phyloP scores from a whole-genome alignment of 148 eudicot species.

The Amaranthus hypochondriacus region DNA sequence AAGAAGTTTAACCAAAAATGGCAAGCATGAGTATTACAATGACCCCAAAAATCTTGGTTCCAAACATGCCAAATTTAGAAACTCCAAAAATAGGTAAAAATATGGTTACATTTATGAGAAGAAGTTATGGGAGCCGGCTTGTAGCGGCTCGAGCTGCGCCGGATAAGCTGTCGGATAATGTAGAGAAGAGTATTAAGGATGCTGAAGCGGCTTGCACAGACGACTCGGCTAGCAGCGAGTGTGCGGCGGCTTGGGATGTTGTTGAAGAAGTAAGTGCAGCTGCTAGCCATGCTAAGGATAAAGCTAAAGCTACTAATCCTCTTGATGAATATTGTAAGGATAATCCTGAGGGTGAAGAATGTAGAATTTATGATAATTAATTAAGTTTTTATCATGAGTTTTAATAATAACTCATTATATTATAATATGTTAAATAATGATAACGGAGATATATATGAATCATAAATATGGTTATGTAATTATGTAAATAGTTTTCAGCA shows the following conservation, averaged over 20 bases:
- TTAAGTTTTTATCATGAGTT: not conserved
- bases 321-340: slow-evolving; percentile 74
- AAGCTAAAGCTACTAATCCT: slow-evolving; percentile 55
- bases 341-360: slow-evolving; percentile 81
- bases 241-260: slow-evolving; percentile 92
- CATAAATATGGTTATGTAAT: too few species aligned
- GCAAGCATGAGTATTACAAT: slow-evolving; percentile 46
- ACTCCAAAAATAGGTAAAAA: slow-evolving; percentile 26
- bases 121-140: slow-evolving; percentile 21
- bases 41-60: slow-evolving; percentile 31
- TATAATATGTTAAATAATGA: not conserved
- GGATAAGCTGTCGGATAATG: slow-evolving; percentile 52
- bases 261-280: slow-evolving; percentile 96
- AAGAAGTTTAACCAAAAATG: slow-evolving; percentile 9
- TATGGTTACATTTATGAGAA: slow-evolving; percentile 16
- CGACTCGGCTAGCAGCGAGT: slow-evolving; percentile 72
- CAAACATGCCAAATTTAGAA: slow-evolving; percentile 27
- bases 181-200: slow-evolving; percentile 67
- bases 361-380: slow-evolving; percentile 80
- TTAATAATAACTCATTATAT: slow-evolving; percentile 1
- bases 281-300: slow-evolving; percentile 82
- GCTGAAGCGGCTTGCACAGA: slow-evolving; percentile 73
- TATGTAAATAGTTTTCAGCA: too few species aligned
- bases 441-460: too few species aligned
- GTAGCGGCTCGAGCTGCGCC: slow-evolving; percentile 44